Percentiles rank a stretch among this genome's conserved stretches.
Conservation (phyloP, 371 early-diverging fungal genomes). For the Parasitella parasitica region DNA sequence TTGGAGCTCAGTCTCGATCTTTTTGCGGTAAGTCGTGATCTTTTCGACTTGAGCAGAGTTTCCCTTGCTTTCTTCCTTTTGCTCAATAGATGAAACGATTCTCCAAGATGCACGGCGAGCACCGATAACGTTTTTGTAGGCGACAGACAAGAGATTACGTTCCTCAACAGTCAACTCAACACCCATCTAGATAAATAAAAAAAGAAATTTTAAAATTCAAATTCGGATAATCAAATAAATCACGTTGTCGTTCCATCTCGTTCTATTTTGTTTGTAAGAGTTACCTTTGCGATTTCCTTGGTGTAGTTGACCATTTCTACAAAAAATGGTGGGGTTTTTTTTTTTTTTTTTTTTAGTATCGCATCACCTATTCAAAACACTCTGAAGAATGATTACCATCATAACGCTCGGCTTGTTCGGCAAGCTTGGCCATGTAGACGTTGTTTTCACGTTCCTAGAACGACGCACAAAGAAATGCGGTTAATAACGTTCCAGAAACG, state of each 20-base stretch:
- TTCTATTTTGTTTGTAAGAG: background rate
- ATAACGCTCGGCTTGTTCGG: conserved; percentile 99
- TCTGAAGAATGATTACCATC: conserved; percentile 52
- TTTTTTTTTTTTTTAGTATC: too few species aligned
- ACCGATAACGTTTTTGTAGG: conserved; percentile 99
- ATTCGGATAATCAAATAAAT: background rate
- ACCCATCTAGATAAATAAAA: conserved; percentile 32
- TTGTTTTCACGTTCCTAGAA: conserved; percentile 54
- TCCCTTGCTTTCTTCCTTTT: conserved; percentile 96
- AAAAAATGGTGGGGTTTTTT: background rate
- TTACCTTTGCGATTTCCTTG: conserved; percentile 78
- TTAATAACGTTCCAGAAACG: background rate
- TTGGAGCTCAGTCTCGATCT: conserved; percentile 93
- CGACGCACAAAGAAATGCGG: background rate
- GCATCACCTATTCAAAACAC: background rate
- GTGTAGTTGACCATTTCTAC: conserved; percentile 95
- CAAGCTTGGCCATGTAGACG: conserved; percentile 95
- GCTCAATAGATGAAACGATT: conserved; percentile 98
- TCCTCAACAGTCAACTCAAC: conserved; percentile 93
- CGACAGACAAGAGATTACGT: conserved; percentile 98
- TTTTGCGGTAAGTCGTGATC: conserved; percentile 88
- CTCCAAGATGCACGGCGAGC: conserved; percentile 99
- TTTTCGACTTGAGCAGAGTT: conserved; percentile 80
- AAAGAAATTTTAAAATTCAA: background rate
- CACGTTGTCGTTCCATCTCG: background rate